Conservation (phyloP, 2,329 filamentous ascomycete species). For the Plectosphaerella cucumerina region DNA sequence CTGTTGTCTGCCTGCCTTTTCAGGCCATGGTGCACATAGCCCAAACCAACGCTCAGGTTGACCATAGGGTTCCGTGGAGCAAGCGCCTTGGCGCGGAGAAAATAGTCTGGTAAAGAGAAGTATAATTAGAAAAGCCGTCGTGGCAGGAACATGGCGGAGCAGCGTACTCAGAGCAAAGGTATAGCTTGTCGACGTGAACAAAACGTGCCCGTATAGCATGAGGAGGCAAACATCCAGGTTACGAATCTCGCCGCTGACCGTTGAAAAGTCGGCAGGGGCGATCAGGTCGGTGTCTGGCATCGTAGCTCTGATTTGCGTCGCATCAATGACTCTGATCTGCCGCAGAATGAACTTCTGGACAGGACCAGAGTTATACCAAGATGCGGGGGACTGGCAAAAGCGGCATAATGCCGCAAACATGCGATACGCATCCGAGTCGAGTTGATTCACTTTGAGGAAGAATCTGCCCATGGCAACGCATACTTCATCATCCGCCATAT, state of each 20-base stretch:
- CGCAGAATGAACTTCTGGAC: slow-evolving; percentile 89
- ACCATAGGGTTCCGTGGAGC: slow-evolving; percentile 74
- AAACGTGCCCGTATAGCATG: slow-evolving; percentile 84
- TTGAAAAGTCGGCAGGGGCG: slow-evolving; percentile 18
- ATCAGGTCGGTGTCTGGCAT: slow-evolving; percentile 21
- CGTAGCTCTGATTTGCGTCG: slow-evolving; percentile 26
- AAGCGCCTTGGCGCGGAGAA: slow-evolving; percentile 71
- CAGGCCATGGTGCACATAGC: slow-evolving; percentile 83
- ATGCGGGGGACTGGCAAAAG: slow-evolving; percentile 66
- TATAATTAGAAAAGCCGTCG: neutral
- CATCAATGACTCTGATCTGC: slow-evolving; percentile 87
- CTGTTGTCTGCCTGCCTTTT: slow-evolving; percentile 89
- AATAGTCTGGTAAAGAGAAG: slow-evolving; percentile 61
- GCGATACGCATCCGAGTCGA: slow-evolving; percentile 76
- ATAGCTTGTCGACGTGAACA: slow-evolving; percentile 80
- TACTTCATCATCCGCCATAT: slow-evolving; percentile 73
- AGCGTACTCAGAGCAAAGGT: slow-evolving; percentile 71
- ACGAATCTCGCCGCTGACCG: slow-evolving; percentile 27
- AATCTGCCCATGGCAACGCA: slow-evolving; percentile 71
- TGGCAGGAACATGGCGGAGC: too few relatives aligned
- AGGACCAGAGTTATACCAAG: slow-evolving; percentile 75
- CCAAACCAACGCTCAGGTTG: slow-evolving; percentile 75
- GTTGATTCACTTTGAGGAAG: slow-evolving; percentile 79
- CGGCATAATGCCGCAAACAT: slow-evolving; percentile 77
- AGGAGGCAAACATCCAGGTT: slow-evolving; percentile 76